Percentiles rank a stretch among this genome's conserved stretches.
These are phyloP conservation scores for Fraxinus floribunda DNA, from an alignment of 305 asterid species.

Conservation along the genomic window DNA sequence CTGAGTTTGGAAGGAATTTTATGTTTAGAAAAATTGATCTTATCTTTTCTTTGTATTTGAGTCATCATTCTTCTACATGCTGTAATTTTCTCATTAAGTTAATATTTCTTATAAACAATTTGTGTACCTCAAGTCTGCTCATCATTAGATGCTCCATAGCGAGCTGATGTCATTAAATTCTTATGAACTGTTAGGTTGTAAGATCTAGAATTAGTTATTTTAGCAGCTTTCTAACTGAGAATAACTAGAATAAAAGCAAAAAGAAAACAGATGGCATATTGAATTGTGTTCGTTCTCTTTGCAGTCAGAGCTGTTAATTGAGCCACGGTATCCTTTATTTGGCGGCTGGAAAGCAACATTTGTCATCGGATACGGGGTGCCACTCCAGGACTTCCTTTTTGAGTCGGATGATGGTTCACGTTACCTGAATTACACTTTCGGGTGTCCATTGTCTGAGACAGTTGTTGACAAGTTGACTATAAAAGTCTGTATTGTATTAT, in stretches of 20 bases:
- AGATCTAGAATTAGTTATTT: constrained; percentile 1
- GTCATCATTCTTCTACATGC: neutral
- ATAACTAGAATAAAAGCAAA: neutral
- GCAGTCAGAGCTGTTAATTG: constrained; percentile 91
- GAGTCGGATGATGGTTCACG: constrained; percentile 78
- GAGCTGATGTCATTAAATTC: neutral
- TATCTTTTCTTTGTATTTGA: neutral
- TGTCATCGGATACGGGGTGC: constrained; percentile 84
- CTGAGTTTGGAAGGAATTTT: constrained; percentile 1
- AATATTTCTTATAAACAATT: neutral
- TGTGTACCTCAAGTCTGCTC: neutral
- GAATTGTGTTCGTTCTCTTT: constrained; percentile 22
- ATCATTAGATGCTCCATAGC: neutral
- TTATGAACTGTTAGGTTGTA: neutral
- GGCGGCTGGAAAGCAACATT: constrained; percentile 99
- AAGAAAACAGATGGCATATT: neutral
- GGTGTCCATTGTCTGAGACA: constrained; percentile 82
- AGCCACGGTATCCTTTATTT: constrained; percentile 93
- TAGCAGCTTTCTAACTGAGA: constrained; percentile 19
- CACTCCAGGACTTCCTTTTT: constrained; percentile 83
- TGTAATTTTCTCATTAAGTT: neutral
- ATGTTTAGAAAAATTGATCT: neutral
- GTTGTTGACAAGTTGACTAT: constrained; percentile 79
- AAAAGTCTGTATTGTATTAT: constrained; percentile 49
- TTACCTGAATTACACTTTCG: constrained; percentile 84